Conservation (phyloP, 257 asterid genomes). For the Jacaranda mimosifolia region DNA sequence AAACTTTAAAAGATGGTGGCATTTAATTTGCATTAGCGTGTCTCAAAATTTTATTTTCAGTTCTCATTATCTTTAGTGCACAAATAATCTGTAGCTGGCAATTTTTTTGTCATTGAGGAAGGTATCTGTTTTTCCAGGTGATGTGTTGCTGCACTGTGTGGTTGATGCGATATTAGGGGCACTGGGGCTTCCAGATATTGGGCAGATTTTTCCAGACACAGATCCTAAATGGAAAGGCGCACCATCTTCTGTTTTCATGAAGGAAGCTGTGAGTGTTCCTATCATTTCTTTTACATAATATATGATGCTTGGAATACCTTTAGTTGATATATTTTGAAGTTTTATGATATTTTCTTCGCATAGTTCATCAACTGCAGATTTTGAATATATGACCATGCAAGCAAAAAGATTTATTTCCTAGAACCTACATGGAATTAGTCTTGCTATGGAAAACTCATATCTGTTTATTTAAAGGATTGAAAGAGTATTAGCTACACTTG, state of each 20-base stretch:
- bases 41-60: neutral
- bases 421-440: neutral
- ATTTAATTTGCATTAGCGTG: neutral
- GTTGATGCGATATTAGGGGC: slow-evolving; percentile 98
- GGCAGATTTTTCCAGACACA: slow-evolving; percentile 91
- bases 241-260: slow-evolving; percentile 81
- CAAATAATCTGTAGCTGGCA: neutral
- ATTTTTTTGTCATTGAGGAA: slow-evolving; percentile 8
- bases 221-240: slow-evolving; percentile 99
- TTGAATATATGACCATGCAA: neutral
- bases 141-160: slow-evolving; percentile 96
- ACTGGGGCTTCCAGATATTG: slow-evolving; percentile 93
- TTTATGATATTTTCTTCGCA: neutral
- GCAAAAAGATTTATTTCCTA: neutral
- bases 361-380: neutral
- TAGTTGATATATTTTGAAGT: slow-evolving; percentile 14
- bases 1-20: neutral
- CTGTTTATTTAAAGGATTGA: slow-evolving; percentile 1
- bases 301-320: neutral
- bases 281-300: neutral
- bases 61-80: neutral
- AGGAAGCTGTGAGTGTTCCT: slow-evolving; percentile 77
- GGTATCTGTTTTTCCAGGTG: slow-evolving; percentile 54
- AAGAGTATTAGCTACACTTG: neutral
- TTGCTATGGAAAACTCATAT: neutral